Evolutionary conservation across 176 grass and related monocot genomes (phyloP).

Genomic region (Rhynchospora tenuis): DNA sequence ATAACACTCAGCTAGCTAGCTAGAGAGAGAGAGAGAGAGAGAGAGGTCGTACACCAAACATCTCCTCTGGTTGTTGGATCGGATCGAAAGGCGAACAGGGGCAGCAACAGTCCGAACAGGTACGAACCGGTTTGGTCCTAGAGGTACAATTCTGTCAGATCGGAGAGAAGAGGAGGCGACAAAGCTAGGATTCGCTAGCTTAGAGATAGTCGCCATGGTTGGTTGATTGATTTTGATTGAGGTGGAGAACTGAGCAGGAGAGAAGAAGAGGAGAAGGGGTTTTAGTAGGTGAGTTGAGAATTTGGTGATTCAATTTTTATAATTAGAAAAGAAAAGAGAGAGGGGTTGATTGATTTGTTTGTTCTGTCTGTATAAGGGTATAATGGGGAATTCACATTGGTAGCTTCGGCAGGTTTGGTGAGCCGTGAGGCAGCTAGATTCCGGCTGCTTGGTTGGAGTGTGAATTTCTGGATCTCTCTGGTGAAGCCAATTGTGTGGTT

Average conservation of each 20-base stretch:
- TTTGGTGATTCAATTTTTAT: not conserved
- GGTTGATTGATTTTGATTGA: not conserved
- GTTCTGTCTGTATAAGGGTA: not conserved
- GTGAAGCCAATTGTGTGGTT: conserved; percentile 1
- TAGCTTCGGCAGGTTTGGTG: not conserved
- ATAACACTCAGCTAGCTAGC: not conserved
- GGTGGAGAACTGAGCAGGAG: not conserved
- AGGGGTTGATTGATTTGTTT: not conserved
- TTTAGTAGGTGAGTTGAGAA: conserved; percentile 11
- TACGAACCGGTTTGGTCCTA: not conserved
- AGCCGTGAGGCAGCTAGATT: not conserved
- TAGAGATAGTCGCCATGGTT: conserved; percentile 45
- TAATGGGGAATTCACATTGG: not conserved
- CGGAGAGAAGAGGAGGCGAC: conserved; percentile 19
- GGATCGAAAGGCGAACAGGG: conserved; percentile 31
- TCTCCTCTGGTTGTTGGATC: conserved; percentile 15
- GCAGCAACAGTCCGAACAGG: conserved; percentile 2
- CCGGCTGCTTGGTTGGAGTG: not conserved
- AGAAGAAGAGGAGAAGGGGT: not conserved
- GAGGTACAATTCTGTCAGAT: not conserved
- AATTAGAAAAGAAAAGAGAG: not conserved
- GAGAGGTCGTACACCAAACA: conserved; percentile 27
- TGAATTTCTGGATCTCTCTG: not conserved
- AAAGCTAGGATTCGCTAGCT: conserved; percentile 27
- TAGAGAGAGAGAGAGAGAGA: not conserved